These are phyloP conservation scores for Kandelia obovata DNA, from an alignment of 345 rosid genomes.

Conservation along the genomic window DNA sequence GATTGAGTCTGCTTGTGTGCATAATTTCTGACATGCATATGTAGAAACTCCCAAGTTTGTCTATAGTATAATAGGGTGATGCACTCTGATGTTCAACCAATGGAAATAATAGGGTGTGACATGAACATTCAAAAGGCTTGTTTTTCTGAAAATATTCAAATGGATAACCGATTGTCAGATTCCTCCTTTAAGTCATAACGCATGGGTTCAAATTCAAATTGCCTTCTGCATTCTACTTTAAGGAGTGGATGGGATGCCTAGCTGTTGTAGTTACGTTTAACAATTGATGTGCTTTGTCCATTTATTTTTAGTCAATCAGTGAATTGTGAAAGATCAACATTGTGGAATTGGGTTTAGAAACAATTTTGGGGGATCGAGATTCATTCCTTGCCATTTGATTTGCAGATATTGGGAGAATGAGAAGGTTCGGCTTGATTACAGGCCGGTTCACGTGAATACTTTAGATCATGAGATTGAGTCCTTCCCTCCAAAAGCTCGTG, in stretches of 20 bases:
- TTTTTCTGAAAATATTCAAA: too few relatives aligned
- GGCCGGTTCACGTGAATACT: conserved; percentile 97
- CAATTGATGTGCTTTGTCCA: not conserved
- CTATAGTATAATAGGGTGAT: not conserved
- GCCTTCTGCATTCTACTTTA: too few relatives aligned
- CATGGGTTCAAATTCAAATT: too few relatives aligned
- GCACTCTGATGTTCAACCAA: too few relatives aligned
- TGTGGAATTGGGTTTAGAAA: not conserved
- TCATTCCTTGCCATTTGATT: not conserved
- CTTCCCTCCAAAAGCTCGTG: conserved; percentile 98
- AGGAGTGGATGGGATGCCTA: too few relatives aligned
- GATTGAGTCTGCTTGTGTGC: too few relatives aligned
- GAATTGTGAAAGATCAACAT: not conserved
- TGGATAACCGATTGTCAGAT: too few relatives aligned
- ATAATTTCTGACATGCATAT: not conserved
- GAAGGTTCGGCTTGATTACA: conserved; percentile 83
- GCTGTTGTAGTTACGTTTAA: too few relatives aligned
- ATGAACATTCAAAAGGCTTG: too few relatives aligned
- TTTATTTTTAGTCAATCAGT: not conserved
- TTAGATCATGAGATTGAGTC: conserved; percentile 78
- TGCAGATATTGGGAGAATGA: conserved; percentile 89
- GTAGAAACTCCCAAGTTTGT: not conserved
- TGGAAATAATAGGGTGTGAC: too few relatives aligned
- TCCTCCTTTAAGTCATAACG: too few relatives aligned
- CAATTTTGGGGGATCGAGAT: not conserved